Base-by-base conservation (phyloP, 306 rosid species). In the Cucumis hystrix region DNA sequence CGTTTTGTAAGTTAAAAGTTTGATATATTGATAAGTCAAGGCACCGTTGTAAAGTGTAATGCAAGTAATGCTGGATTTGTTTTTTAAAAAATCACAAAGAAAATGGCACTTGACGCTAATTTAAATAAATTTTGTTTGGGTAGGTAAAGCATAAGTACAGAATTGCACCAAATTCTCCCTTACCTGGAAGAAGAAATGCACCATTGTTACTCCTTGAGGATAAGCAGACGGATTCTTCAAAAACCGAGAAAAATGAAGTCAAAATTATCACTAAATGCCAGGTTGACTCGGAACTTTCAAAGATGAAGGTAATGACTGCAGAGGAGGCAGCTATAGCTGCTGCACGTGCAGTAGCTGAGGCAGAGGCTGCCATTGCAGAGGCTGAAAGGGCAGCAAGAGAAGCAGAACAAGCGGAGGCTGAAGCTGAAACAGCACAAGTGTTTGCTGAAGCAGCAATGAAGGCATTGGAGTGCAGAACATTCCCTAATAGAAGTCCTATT, bases 321-420 rank as follows among this genome's bases (percentile, higher is more conserved):
- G 93, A 91, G 81, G 97, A 93, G 84, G 97, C 86, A 10, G 96
- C 97, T 37, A 88, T 88, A 13, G 97, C 98, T 4, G 98, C 97
- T 69, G 97, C 98, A 8, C 86, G 77, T 84, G 98, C 98, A 47
- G 97, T 91, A 60, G 98, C 97, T 37, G 98, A 88, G 80, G 98
- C 98, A 61, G 98, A 93, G 89, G 90, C 84, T 70, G 97, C 98
- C 83, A 93, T 93, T 65, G 92, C 91, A 49, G 91, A 85, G 83
- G 98, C 98, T 17, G 97, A 93, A 84, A 86, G 84, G 83, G 98
- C 98, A 72, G 98, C 96, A 74, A 88, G 86, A 82, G 97, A 93
- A 79, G 98, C 98, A 45, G 98, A 93, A 82, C 88, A 85, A 21
- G 96, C 96, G 30, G 98, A 93, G 87, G 97, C 92, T 7, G 98